Base-by-base conservation (phyloP, 345 rosid species). In the Aquilaria malaccensis region DNA sequence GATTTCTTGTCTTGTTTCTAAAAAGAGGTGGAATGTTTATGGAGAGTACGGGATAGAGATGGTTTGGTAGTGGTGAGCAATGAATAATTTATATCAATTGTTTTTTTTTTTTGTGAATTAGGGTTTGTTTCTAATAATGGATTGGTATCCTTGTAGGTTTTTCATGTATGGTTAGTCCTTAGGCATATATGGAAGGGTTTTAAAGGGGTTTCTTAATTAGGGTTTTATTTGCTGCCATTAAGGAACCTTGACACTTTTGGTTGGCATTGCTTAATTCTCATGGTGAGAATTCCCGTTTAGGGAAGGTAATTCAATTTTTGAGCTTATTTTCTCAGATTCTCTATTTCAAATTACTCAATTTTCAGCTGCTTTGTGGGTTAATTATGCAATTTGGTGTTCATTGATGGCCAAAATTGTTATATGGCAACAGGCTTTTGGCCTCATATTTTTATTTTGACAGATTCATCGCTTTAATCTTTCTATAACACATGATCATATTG, bases 71-170 rank as follows among this genome's bases (percentile, higher is more conserved):
- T 55, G 50, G 30, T 55, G 49, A 9, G n/a, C 22, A 41, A 15
- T 10, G 30, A 33, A 14, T 10, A n/a, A 7, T 33, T n/a, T 51
- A 45, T 7, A 13, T 22, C 30, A 32, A 11, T 10, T 50, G 32
- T 13, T 15, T 15, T 6, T 11, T 11, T 50, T 22, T 49, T 31
- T 33, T 14, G 53, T 46, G 55, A 51, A 55, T 37, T 37, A 37
- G 43, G 43, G 43, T 37, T 9, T 14, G 66, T 55, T 63, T 45
- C 60, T 33, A 69, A 58, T 58, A 45, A 31, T 63, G 63, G 58
- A 49, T 55, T 37, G 15, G 11, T 29, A 62, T 37, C 57, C n/a
- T n/a, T 45, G 60, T 33, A 47, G 55, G 55, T 0, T 22, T 60
- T 55, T 65, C 32, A 60, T 65, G 30, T n/a, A 59, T 64, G 45